Evolutionary conservation across 2,329 filamentous ascomycete genomes (phyloP).

Genomic region (Penicillium sp.): DNA sequence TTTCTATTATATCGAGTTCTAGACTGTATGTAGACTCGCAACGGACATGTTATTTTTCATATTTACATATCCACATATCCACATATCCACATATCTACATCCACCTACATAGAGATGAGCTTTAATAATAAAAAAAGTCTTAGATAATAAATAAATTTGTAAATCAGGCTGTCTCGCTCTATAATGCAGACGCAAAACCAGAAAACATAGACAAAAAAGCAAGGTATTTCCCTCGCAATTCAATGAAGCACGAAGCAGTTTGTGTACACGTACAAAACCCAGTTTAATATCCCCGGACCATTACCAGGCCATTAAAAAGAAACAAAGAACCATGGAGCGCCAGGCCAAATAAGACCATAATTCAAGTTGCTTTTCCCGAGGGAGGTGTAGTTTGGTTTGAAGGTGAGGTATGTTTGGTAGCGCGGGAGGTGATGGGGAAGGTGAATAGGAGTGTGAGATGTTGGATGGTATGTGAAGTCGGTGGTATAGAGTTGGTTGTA

Average conservation of each 20-base stretch:
- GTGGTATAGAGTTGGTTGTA: background rate
- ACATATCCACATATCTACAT: too few relatives aligned
- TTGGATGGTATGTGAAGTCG: background rate
- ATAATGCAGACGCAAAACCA: constrained; percentile 1
- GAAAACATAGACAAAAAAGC: background rate
- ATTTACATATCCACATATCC: background rate
- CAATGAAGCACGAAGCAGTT: background rate
- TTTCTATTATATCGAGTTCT: background rate
- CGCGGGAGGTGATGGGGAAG: background rate
- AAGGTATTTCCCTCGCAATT: background rate
- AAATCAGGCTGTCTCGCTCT: constrained; percentile 1
- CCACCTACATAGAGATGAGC: background rate
- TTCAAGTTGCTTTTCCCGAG: constrained; percentile 6
- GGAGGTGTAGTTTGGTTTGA: background rate
- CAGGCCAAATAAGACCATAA: constrained; percentile 1
- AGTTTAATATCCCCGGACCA: constrained; percentile 2
- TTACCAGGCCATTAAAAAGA: background rate
- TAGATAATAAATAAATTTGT: background rate
- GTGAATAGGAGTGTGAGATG: background rate
- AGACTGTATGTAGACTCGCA: background rate
- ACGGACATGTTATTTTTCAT: background rate
- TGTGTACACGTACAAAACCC: constrained; percentile 2
- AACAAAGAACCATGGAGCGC: constrained; percentile 3
- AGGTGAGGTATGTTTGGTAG: background rate
- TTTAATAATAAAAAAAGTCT: background rate